These are phyloP conservation scores for Euphorbia peplus DNA, from an alignment of 345 rosid species.

Conservation along the genomic window DNA sequence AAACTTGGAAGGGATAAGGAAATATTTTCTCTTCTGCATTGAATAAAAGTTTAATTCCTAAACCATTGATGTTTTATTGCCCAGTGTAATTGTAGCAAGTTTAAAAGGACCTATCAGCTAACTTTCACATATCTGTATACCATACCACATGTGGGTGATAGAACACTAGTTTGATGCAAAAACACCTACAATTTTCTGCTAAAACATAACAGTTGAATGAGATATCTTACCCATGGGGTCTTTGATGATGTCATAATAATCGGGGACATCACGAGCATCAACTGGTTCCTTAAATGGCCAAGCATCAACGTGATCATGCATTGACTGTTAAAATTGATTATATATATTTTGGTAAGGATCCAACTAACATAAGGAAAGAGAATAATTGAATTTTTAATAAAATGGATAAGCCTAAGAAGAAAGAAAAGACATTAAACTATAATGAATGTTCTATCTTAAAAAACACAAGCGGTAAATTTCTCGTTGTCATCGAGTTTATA, in stretches of 20 bases:
- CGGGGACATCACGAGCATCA: conserved; percentile 92
- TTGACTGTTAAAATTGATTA: conserved; percentile 45
- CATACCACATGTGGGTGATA: neutral
- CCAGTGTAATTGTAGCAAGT: neutral
- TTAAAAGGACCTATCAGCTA: neutral
- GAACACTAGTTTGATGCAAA: neutral
- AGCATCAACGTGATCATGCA: conserved; percentile 93
- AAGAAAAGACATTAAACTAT: neutral
- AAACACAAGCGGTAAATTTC: neutral
- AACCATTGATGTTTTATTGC: neutral
- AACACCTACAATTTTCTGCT: neutral
- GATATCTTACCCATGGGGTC: conserved; percentile 89
- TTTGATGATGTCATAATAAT: conserved; percentile 94
- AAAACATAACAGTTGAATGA: neutral
- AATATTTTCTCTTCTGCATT: neutral
- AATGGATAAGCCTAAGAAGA: neutral
- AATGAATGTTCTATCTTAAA: neutral
- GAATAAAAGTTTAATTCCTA: neutral
- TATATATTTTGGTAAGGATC: conserved; percentile 10
- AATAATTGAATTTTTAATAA: neutral
- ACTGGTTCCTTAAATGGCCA: conserved; percentile 99
- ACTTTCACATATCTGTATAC: neutral
- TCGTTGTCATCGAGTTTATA: neutral
- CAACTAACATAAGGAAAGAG: neutral
- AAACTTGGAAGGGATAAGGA: neutral